These are phyloP conservation scores for Debaryomyces prosopidis DNA, from an alignment of 805 yeast species.

Conservation along the genomic window DNA sequence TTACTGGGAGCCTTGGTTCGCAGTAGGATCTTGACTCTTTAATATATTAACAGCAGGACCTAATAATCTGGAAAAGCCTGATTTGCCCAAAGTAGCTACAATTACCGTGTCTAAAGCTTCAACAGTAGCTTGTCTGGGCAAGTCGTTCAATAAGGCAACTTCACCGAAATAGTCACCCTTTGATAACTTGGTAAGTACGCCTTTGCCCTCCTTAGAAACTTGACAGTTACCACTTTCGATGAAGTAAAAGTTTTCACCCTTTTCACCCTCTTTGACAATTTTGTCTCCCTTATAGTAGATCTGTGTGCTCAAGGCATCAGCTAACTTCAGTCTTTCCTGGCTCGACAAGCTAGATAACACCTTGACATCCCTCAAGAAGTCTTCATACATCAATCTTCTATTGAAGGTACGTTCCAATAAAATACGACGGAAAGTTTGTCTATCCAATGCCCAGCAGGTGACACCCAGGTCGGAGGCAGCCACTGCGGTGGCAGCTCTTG, in stretches of 20 bases:
- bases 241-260: constrained; percentile 46
- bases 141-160: constrained; percentile 85
- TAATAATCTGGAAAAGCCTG: constrained; percentile 88
- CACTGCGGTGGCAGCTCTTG: constrained; percentile 92
- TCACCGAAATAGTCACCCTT: constrained; percentile 97
- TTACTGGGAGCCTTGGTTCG: neutral
- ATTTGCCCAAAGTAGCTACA: constrained; percentile 89
- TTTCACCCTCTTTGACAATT: constrained; percentile 84
- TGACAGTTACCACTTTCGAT: constrained; percentile 77
- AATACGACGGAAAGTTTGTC: constrained; percentile 89
- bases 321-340: constrained; percentile 86
- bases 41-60: constrained; percentile 93
- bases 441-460: constrained; percentile 83
- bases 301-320: constrained; percentile 89
- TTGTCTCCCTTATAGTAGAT: constrained; percentile 67
- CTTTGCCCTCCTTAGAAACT: constrained; percentile 62
- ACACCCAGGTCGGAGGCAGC: constrained; percentile 69
- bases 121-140: constrained; percentile 94
- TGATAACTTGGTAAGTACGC: constrained; percentile 57
- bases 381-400: constrained; percentile 88
- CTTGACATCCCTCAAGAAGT: constrained; percentile 82
- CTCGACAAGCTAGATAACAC: constrained; percentile 69
- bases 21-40: constrained; percentile 82
- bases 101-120: constrained; percentile 72
- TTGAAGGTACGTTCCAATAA: constrained; percentile 86